Evolutionary conservation across 306 rosid species (phyloP).

Genomic region (Castanea sativa): DNA sequence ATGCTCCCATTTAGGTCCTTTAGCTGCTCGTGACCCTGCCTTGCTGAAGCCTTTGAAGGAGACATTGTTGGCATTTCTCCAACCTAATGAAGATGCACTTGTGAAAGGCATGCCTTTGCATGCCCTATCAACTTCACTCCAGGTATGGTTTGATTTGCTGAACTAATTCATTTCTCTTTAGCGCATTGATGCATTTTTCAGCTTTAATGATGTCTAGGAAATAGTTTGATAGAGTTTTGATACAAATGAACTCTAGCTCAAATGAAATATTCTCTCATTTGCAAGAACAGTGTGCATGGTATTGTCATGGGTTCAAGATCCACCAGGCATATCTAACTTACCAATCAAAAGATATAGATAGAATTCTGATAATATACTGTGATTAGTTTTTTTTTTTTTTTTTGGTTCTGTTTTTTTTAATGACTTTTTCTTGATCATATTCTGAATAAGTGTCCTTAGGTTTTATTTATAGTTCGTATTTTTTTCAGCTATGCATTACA

Average conservation of each 20-base stretch:
- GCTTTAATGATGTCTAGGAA: neutral
- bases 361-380: neutral
- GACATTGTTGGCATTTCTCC: constrained; percentile 83
- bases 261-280: neutral
- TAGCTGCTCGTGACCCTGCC: constrained; percentile 78
- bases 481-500: neutral
- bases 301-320: neutral
- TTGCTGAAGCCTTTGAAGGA: constrained; percentile 86
- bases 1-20: constrained; percentile 86
- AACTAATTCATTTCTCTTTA: neutral
- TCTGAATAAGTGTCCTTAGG: neutral
- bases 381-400: neutral
- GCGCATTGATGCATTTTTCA: neutral
- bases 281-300: neutral
- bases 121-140: constrained; percentile 91
- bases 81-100: constrained; percentile 70
- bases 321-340: neutral
- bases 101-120: constrained; percentile 83
- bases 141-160: constrained; percentile 46
- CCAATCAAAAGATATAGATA: neutral
- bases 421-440: neutral
- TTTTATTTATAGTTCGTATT: neutral
- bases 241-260: neutral
- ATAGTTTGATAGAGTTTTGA: neutral
- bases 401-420: too few species aligned